Percentiles rank a stretch among this genome's conserved stretches.
Conservation (phyloP, 140 eudicot genomes). For the Bidens hawaiensis region DNA sequence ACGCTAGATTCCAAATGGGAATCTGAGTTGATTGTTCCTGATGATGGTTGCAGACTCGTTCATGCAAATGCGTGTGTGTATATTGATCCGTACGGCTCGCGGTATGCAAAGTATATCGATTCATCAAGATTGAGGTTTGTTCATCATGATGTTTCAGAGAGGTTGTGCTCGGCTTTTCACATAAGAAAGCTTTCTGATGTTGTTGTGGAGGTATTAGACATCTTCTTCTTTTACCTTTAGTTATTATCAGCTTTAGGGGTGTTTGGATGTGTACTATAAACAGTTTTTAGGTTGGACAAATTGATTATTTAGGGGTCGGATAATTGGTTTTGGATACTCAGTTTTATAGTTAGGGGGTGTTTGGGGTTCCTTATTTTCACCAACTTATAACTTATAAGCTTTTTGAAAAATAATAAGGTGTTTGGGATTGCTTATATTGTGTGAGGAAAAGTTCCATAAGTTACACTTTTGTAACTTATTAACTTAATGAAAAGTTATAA, state of each 20-base stretch:
- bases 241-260: constrained; percentile 7
- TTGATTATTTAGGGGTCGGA: neutral
- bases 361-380: too few species aligned
- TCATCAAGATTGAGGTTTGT: constrained; percentile 77
- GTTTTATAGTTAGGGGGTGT: too few species aligned
- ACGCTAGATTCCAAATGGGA: constrained; percentile 52
- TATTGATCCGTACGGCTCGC: constrained; percentile 77
- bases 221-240: constrained; percentile 1
- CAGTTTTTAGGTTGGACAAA: neutral
- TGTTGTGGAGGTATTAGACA: constrained; percentile 76
- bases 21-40: constrained; percentile 81
- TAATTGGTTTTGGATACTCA: neutral
- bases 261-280: neutral
- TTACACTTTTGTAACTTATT: too few species aligned
- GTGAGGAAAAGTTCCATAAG: too few species aligned
- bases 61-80: constrained; percentile 86
- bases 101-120: constrained; percentile 72
- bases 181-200: constrained; percentile 86
- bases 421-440: too few species aligned
- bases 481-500: too few species aligned
- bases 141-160: constrained; percentile 75
- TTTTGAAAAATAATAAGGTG: too few species aligned
- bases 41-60: constrained; percentile 96
- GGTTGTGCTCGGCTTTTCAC: constrained; percentile 49
- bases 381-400: too few species aligned